These are phyloP conservation scores for Globomyces sp. DNA, from an alignment of 371 early-diverging fungal species.

Conservation along the genomic window DNA sequence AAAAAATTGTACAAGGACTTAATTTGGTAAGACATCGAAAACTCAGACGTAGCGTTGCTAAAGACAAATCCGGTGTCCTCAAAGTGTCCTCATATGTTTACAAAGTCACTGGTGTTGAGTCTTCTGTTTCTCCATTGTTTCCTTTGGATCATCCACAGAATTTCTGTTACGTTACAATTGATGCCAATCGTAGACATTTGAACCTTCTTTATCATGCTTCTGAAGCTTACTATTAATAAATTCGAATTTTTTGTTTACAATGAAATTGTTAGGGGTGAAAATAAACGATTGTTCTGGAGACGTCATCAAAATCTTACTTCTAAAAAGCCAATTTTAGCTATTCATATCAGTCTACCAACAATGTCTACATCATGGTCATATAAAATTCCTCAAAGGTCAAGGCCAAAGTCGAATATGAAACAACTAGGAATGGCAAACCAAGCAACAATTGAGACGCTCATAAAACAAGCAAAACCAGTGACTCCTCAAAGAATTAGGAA, in stretches of 20 bases:
- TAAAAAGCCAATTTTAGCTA: too few relatives aligned
- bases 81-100: slow-evolving; percentile 32
- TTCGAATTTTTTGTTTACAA: too few relatives aligned
- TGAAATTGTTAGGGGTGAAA: too few relatives aligned
- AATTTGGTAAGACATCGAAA: slow-evolving; percentile 26
- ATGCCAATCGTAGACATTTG: slow-evolving; percentile 38
- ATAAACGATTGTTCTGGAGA: too few relatives aligned
- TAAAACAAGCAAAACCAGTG: slow-evolving; percentile 13
- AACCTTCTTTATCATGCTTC: slow-evolving; percentile 49
- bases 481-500: slow-evolving; percentile 7
- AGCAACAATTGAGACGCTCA: slow-evolving; percentile 14
- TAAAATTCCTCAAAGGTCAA: slow-evolving; percentile 9
- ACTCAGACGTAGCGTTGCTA: slow-evolving; percentile 19
- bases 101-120: slow-evolving; percentile 30
- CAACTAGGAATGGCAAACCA: slow-evolving; percentile 10
- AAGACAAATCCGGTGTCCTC: slow-evolving; percentile 29
- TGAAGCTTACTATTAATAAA: slow-evolving; percentile 27
- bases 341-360: background rate
- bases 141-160: slow-evolving; percentile 51
- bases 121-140: slow-evolving; percentile 41
- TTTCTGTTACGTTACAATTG: slow-evolving; percentile 47
- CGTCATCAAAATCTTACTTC: too few relatives aligned
- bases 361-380: slow-evolving; percentile 15
- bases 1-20: slow-evolving; percentile 49
- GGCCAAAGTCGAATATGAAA: slow-evolving; percentile 1